Percentiles rank a stretch among this genome's conserved stretches.
These are phyloP conservation scores for Backusella circina DNA, from an alignment of 192 early-diverging fungal genomes.

Conservation along the genomic window DNA sequence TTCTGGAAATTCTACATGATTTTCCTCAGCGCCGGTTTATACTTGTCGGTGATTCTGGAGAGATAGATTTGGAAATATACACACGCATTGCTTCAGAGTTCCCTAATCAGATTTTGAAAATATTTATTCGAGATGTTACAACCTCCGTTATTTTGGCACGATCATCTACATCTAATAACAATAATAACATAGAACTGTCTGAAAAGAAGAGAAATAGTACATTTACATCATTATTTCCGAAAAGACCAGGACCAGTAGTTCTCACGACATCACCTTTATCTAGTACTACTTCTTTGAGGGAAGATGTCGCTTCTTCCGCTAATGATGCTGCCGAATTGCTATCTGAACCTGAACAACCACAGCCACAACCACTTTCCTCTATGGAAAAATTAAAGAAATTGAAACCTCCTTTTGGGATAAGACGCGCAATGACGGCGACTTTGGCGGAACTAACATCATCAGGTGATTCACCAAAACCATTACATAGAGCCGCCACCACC, in stretches of 20 bases:
- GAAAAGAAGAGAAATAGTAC: neutral
- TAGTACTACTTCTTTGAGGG: neutral
- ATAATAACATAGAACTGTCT: neutral
- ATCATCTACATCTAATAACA: neutral
- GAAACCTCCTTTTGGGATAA: neutral
- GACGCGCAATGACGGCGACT: neutral
- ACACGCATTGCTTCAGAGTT: constrained; percentile 56
- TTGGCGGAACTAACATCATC: constrained; percentile 3
- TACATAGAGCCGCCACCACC: neutral
- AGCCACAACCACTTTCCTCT: neutral
- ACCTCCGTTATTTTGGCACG: constrained; percentile 12
- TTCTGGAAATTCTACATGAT: constrained; percentile 46
- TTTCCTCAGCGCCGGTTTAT: constrained; percentile 78
- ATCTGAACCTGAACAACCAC: neutral
- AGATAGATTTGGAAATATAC: constrained; percentile 81
- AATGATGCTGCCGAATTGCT: neutral
- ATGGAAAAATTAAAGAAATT: neutral
- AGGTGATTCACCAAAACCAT: neutral
- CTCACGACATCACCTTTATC: neutral
- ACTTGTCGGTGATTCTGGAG: constrained; percentile 83
- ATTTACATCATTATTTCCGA: neutral
- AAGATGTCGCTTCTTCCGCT: neutral
- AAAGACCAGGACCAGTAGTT: neutral
- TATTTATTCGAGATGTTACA: constrained; percentile 80
- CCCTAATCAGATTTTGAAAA: constrained; percentile 72